phyloP scores from a whole-genome alignment of 768 basidiomycete genomes.

The Lentinula edodes region DNA sequence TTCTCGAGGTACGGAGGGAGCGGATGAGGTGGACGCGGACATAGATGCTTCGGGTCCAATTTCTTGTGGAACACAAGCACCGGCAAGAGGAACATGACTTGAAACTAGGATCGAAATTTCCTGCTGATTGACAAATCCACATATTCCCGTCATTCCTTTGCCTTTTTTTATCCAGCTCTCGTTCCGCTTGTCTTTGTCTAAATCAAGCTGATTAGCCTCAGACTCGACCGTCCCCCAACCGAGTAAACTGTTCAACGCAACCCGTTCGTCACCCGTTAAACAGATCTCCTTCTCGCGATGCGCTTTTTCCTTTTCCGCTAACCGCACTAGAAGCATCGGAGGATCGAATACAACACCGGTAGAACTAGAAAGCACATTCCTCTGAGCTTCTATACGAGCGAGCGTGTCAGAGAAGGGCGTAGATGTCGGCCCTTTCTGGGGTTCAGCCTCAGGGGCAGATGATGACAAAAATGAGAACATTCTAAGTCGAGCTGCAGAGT shows the following conservation, averaged over 20 bases:
- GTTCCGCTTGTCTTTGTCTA: background rate
- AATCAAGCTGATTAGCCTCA: conserved; percentile 19
- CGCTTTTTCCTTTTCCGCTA: conserved; percentile 42
- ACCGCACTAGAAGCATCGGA: conserved; percentile 41
- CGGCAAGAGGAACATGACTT: conserved; percentile 26
- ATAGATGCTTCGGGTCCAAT: conserved; percentile 12
- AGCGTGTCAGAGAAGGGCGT: conserved; percentile 35
- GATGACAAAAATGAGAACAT: conserved; percentile 1
- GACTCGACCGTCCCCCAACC: conserved; percentile 40
- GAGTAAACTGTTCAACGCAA: conserved; percentile 44
- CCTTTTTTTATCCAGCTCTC: conserved; percentile 14
- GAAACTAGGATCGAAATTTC: conserved; percentile 46
- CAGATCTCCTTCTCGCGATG: background rate
- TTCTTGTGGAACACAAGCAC: background rate
- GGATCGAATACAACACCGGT: conserved; percentile 38
- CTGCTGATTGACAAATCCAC: conserved; percentile 56
- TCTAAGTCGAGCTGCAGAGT: background rate
- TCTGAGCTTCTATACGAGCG: conserved; percentile 31
- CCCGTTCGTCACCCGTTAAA: conserved; percentile 53
- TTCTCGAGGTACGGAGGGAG: background rate
- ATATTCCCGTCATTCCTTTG: conserved; percentile 41
- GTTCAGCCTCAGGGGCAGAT: background rate
- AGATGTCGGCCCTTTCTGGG: background rate
- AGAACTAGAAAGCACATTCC: conserved; percentile 33
- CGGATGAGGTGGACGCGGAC: background rate